These are phyloP conservation scores for Bolboschoenus planiculmis DNA, from an alignment of 176 grass and related monocot species.

Conservation along the genomic window DNA sequence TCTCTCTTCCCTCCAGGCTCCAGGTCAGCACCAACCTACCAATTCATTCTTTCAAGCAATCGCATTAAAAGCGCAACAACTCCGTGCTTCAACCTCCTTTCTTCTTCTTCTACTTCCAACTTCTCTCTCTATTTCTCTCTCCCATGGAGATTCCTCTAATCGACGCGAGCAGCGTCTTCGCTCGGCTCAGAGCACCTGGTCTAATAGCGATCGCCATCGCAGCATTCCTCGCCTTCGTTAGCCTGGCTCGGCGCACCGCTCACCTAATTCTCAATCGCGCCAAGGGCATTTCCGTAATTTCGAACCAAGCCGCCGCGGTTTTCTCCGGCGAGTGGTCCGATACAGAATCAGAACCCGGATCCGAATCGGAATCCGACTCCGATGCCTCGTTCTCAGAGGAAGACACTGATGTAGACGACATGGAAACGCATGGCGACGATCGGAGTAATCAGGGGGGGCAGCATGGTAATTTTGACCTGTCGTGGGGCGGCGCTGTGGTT, in stretches of 20 bases:
- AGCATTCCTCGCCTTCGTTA: conserved; percentile 8
- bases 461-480: not conserved
- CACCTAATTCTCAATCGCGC: conserved; percentile 7
- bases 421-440: not conserved
- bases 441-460: not conserved
- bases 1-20: not conserved
- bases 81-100: not conserved
- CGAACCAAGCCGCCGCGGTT: not conserved
- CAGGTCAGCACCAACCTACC: conserved; percentile 8
- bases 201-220: conserved; percentile 19
- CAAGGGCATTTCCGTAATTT: conserved; percentile 15
- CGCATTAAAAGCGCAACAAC: not conserved
- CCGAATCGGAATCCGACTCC: not conserved
- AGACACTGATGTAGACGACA: not conserved
- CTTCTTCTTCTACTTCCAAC: not conserved
- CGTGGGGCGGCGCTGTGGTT: conserved; percentile 5
- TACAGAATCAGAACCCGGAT: not conserved
- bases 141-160: conserved; percentile 20
- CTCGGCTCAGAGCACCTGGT: conserved; percentile 1
- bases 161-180: not conserved
- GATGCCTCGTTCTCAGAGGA: not conserved
- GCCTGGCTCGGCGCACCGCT: conserved; percentile 1
- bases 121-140: not conserved
- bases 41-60: not conserved
- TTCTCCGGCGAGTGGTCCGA: conserved; percentile 23